Percentiles rank a stretch among this genome's conserved stretches.
These are phyloP conservation scores for Cinnamomum chago DNA, from an alignment of 164 flowering plant species.

Conservation along the genomic window DNA sequence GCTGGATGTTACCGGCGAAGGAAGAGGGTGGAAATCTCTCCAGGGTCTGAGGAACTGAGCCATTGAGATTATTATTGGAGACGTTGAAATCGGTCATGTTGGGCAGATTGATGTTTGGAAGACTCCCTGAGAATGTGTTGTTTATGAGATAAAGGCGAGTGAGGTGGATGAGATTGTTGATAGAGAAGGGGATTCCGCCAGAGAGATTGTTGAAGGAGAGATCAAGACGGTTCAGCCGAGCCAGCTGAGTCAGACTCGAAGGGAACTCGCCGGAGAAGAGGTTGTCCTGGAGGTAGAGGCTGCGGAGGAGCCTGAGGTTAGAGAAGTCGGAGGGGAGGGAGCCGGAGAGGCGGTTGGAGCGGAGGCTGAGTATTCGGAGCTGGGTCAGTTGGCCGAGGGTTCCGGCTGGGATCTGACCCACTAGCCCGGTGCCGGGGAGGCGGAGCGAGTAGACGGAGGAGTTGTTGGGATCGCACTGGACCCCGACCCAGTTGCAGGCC, in stretches of 20 bases:
- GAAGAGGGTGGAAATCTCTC: conserved; percentile 37
- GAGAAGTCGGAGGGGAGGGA: conserved; percentile 66
- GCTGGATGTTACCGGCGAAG: conserved; percentile 54
- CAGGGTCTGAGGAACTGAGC: conserved; percentile 59
- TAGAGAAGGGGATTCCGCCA: conserved; percentile 59
- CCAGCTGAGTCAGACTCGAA: conserved; percentile 28
- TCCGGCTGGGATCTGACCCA: conserved; percentile 61
- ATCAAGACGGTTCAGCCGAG: conserved; percentile 54
- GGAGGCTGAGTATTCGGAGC: conserved; percentile 78
- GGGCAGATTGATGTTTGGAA: conserved; percentile 46
- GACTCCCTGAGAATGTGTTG: conserved; percentile 60
- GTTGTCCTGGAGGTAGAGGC: conserved; percentile 65
- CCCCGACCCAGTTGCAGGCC: conserved; percentile 79
- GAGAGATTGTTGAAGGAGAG: conserved; percentile 60
- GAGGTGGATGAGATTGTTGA: conserved; percentile 63
- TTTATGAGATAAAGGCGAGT: conserved; percentile 57
- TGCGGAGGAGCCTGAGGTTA: conserved; percentile 45
- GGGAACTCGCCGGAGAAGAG: conserved; percentile 66
- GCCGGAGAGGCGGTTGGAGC: conserved; percentile 69
- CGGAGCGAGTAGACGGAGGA: conserved; percentile 49
- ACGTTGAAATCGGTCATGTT: conserved; percentile 41
- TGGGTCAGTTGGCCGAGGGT: conserved; percentile 51
- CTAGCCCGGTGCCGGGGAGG: conserved; percentile 76
- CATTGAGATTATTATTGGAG: conserved; percentile 60
- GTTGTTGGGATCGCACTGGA: conserved; percentile 43